phyloP scores from a whole-genome alignment of 371 early-diverging fungal species.

The Rhizopus sp. region DNA sequence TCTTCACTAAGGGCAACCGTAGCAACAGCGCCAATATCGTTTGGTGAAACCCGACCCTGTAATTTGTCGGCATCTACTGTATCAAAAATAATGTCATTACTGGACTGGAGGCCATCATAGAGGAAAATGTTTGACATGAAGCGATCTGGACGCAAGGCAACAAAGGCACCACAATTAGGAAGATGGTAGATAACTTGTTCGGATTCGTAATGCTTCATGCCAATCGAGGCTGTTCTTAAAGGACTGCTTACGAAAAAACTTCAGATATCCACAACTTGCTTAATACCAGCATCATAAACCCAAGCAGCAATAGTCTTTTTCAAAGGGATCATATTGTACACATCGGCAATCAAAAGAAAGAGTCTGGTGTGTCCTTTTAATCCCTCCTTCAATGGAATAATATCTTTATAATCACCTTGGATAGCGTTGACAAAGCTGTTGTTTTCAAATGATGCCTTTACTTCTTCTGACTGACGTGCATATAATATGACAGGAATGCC shows the following conservation, averaged over 20 bases:
- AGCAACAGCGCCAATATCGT: constrained; percentile 29
- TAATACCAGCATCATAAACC: constrained; percentile 32
- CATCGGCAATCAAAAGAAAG: constrained; percentile 22
- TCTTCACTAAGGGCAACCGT: constrained; percentile 19
- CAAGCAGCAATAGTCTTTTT: constrained; percentile 15
- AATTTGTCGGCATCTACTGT: not conserved
- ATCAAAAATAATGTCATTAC: constrained; percentile 6
- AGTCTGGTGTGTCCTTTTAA: constrained; percentile 33
- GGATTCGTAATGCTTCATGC: constrained; percentile 17
- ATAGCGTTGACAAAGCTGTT: constrained; percentile 9
- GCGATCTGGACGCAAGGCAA: constrained; percentile 34
- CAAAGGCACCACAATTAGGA: constrained; percentile 24
- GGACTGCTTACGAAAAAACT: constrained; percentile 16
- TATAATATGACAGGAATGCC: constrained; percentile 11
- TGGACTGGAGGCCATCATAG: not conserved
- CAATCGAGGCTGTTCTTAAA: constrained; percentile 21
- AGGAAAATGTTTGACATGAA: constrained; percentile 35
- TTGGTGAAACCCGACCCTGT: constrained; percentile 22
- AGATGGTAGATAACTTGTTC: constrained; percentile 29
- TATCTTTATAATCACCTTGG: constrained; percentile 33
- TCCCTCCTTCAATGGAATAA: constrained; percentile 20
- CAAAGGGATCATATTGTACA: not conserved
- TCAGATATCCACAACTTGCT: constrained; percentile 39
- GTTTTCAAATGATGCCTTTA: not conserved
- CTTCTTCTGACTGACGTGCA: constrained; percentile 22